phyloP scores from a whole-genome alignment of 257 asterid species.

The Plantago elongata region DNA sequence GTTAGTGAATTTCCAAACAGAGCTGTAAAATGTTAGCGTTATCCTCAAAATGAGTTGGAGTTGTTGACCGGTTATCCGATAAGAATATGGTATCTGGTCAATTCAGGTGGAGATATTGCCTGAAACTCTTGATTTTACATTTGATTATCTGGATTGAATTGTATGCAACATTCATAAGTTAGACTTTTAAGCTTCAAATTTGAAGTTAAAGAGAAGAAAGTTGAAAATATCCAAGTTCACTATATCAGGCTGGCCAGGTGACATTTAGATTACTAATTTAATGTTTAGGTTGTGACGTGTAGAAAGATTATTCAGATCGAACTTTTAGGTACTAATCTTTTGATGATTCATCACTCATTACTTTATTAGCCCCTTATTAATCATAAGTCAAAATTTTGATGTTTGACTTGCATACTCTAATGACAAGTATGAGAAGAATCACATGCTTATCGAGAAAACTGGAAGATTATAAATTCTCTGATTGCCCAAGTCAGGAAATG shows the following conservation, averaged over 20 bases:
- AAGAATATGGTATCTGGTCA: constrained; percentile 11
- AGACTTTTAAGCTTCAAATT: constrained; percentile 3
- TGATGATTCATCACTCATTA: neutral
- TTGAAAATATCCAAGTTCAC: constrained; percentile 1
- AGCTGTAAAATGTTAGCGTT: neutral
- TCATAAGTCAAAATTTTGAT: constrained; percentile 13
- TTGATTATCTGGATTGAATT: no score
- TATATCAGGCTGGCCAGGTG: neutral
- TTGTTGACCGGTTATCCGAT: constrained; percentile 5
- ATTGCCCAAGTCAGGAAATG: constrained; percentile 4
- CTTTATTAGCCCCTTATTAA: neutral
- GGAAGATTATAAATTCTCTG: constrained; percentile 4
- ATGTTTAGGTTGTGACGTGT: neutral
- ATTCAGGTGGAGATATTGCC: neutral
- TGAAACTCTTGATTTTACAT: neutral
- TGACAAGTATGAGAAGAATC: constrained; percentile 12
- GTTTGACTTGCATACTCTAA: neutral
- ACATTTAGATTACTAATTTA: neutral
- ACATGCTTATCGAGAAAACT: constrained; percentile 21
- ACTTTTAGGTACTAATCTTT: neutral
- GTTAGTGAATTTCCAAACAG: no score
- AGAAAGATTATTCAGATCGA: neutral
- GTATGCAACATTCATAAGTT: neutral
- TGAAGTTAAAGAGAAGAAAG: neutral
- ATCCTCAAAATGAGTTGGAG: neutral